A percentile compares a stretch with the other conserved stretches of the same genome.
Evolutionary conservation across 768 basidiomycete species (phyloP).

Genomic region (Ramaria sp.): DNA sequence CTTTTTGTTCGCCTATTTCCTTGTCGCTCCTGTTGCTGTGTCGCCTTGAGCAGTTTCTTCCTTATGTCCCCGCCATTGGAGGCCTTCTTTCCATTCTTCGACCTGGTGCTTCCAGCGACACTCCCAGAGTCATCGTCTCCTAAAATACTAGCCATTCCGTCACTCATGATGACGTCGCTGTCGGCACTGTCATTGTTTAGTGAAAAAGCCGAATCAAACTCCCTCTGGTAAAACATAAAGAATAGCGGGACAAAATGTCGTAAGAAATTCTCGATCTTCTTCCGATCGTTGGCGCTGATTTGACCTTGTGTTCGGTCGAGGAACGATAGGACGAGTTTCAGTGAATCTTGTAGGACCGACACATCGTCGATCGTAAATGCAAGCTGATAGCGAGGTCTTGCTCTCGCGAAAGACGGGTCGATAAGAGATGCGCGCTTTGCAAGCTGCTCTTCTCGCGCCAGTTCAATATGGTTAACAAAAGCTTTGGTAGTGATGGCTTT

Average conservation of each 20-base stretch:
- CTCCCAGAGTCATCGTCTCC: constrained; percentile 32
- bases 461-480: constrained; percentile 78
- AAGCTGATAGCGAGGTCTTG: constrained; percentile 66
- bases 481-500: constrained; percentile 65
- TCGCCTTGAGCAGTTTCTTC: constrained; percentile 61
- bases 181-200: constrained; percentile 21
- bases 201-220: constrained; percentile 56
- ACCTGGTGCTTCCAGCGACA: constrained; percentile 11
- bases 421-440: constrained; percentile 55
- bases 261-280: constrained; percentile 73
- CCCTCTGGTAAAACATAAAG: constrained; percentile 60
- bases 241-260: constrained; percentile 68
- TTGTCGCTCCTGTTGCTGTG: constrained; percentile 49
- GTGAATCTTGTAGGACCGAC: constrained; percentile 69
- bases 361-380: constrained; percentile 68
- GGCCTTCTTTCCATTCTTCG: constrained; percentile 17
- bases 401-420: constrained; percentile 44
- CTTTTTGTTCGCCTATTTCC: constrained; percentile 51
- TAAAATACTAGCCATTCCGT: constrained; percentile 22
- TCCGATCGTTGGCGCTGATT: constrained; percentile 60
- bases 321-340: constrained; percentile 85
- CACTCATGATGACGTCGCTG: constrained; percentile 36
- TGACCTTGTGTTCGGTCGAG: constrained; percentile 81
- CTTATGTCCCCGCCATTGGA: constrained; percentile 49
- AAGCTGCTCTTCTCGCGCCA: constrained; percentile 72